Conservation (phyloP, 345 rosid genomes). For the Draba incana region DNA sequence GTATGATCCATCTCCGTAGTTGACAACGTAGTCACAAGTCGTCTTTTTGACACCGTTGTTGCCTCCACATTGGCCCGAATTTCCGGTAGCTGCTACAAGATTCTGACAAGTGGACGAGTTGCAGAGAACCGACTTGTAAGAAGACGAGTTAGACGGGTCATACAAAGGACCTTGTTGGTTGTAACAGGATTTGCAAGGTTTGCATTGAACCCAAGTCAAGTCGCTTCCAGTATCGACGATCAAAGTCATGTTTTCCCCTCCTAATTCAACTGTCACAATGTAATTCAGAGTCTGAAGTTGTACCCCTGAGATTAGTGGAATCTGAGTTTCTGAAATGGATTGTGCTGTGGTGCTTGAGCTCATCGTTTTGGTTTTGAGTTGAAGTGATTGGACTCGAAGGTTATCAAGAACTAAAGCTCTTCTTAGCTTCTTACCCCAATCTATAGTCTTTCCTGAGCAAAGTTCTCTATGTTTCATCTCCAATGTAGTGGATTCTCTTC, state of each 20-base stretch:
- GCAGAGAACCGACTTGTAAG: slow-evolving; percentile 60
- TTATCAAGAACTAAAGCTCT: slow-evolving; percentile 60
- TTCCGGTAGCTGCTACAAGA: slow-evolving; percentile 56
- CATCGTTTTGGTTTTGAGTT: slow-evolving; percentile 49
- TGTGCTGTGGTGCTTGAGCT: slow-evolving; percentile 29
- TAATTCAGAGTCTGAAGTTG: slow-evolving; percentile 72
- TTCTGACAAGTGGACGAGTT: slow-evolving; percentile 72
- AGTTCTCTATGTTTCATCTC: slow-evolving; percentile 73
- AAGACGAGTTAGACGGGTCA: slow-evolving; percentile 63
- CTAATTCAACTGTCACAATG: slow-evolving; percentile 65
- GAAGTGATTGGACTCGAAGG: slow-evolving; percentile 54
- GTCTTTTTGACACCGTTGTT: slow-evolving; percentile 32
- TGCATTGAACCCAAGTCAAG: slow-evolving; percentile 94
- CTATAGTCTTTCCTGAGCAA: slow-evolving; percentile 52
- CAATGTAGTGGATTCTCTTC: slow-evolving; percentile 59
- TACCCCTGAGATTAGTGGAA: slow-evolving; percentile 71
- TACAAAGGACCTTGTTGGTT: slow-evolving; percentile 74
- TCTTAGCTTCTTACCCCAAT: slow-evolving; percentile 64
- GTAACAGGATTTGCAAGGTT: slow-evolving; percentile 76
- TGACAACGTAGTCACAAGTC: slow-evolving; percentile 66
- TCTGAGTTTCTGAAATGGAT: slow-evolving; percentile 39
- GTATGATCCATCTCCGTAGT: slow-evolving; percentile 90
- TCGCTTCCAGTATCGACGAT: slow-evolving; percentile 96
- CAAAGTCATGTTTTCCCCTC: slow-evolving; percentile 59
- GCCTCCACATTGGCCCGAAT: slow-evolving; percentile 52